Conservation (phyloP, 169 alveolate genomes). For the Theileria sp. region DNA sequence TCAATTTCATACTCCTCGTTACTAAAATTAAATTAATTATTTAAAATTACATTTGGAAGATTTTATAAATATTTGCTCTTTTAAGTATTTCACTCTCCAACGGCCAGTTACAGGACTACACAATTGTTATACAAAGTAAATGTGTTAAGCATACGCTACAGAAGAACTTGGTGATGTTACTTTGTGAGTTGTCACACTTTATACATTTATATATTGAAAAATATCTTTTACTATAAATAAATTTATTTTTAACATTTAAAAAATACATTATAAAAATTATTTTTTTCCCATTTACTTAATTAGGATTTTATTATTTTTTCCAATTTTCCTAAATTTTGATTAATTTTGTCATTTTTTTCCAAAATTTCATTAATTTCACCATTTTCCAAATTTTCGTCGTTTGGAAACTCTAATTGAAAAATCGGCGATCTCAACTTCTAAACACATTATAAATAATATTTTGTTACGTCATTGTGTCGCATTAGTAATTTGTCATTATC, state of each 20-base stretch:
- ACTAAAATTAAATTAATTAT: background rate
- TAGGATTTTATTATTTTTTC: too few species aligned
- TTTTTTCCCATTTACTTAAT: background rate
- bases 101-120: constrained; percentile 55
- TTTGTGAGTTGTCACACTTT: constrained; percentile 26
- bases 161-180: constrained; percentile 27
- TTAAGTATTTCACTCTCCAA: constrained; percentile 31
- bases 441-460: background rate
- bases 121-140: background rate
- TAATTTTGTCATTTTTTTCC: background rate
- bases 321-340: too few species aligned
- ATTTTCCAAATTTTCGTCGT: too few species aligned
- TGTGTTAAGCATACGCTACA: constrained; percentile 27
- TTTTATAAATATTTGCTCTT: constrained; percentile 10
- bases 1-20: constrained; percentile 27
- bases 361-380: background rate
- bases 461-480: constrained; percentile 48
- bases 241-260: too few species aligned
- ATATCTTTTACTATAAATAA: background rate
- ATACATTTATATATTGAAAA: constrained; percentile 20
- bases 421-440: constrained; percentile 42
- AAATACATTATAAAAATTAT: background rate
- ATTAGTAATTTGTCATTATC: constrained; percentile 42
- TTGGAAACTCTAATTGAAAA: constrained; percentile 28
- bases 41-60: constrained; percentile 46